phyloP scores from a whole-genome alignment of 116 monocot genomes.

The Trichopus zeylanicus region DNA sequence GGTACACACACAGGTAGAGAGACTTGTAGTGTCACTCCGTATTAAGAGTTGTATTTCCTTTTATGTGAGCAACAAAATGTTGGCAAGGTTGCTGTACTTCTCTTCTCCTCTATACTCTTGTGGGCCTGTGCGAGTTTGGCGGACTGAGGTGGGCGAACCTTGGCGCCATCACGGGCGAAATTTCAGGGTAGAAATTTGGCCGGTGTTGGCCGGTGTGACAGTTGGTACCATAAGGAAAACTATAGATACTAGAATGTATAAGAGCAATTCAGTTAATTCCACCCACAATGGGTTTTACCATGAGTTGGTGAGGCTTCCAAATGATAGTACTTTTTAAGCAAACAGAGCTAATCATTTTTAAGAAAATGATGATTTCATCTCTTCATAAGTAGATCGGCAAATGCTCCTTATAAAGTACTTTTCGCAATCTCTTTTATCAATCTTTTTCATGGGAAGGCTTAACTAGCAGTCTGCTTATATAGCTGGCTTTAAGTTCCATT shows the following conservation, averaged over 20 bases:
- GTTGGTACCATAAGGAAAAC: slow-evolving; percentile 50
- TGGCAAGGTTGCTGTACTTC: too few relatives aligned
- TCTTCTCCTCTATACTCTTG: too few relatives aligned
- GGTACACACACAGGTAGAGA: too few relatives aligned
- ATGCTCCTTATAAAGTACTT: slow-evolving; percentile 82
- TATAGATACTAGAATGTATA: slow-evolving; percentile 41
- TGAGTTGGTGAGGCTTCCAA: slow-evolving; percentile 48
- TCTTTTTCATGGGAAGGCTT: not conserved
- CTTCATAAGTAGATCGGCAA: slow-evolving; percentile 91
- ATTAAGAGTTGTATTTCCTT: too few relatives aligned
- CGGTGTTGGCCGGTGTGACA: too few relatives aligned
- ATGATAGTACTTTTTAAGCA: slow-evolving; percentile 19
- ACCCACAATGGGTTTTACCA: slow-evolving; percentile 20
- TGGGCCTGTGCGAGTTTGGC: too few relatives aligned
- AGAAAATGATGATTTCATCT: slow-evolving; percentile 87
- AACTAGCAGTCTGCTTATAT: not conserved
- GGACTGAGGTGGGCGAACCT: too few relatives aligned
- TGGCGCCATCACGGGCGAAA: too few relatives aligned
- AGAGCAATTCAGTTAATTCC: slow-evolving; percentile 12
- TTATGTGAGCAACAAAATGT: too few relatives aligned
- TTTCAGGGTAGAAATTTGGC: too few relatives aligned
- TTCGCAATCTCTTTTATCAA: not conserved
- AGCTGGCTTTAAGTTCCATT: not conserved
- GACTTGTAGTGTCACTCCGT: too few relatives aligned
- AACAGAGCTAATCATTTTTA: slow-evolving; percentile 37